Evolutionary conservation across 179 eudicot genomes (phyloP), one percentile per base, ranked within the genome.

Genomic region (Heliamphora pulchella): DNA sequence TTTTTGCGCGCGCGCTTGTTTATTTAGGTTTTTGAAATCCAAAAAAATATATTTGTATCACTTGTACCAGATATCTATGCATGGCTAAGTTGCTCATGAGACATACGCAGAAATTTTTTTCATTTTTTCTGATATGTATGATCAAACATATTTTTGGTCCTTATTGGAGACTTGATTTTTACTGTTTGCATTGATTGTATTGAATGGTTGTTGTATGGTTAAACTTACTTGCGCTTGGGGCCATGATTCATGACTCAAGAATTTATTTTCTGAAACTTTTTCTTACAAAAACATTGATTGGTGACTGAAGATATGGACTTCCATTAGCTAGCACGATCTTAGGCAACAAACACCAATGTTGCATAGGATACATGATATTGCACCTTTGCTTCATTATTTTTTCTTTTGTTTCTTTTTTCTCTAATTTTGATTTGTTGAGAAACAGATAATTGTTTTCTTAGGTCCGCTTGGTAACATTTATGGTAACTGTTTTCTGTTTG

Each of bases 11-110:
- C n/a, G 3, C 44, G 20, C 22, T 53, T 20, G 58, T 5, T 22
- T 66, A n/a, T 8, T 73, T 46, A 64, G 15, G 65, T 15, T 66
- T 78, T 50, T 18, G 62, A 78, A 43, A 66, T 64, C 61, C 39
- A 50, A 50, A 31, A 31, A 31, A 31, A 31, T 31, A 31, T 31
- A 31, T 31, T 31, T 31, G 31, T 31, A 31, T 31, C 31, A 31
- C 31, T 31, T 31, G 31, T 31, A 31, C 31, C 31, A 31, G 31
- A 31, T 31, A 31, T 31, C 31, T 31, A 31, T 31, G 31, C 31
- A 46, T 75, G 5, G 47, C 20, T 41, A 18, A 76, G 54, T 61
- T 75, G 68, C 67, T 44, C 54, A 10, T 18, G 68, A 75, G 63
- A 41, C 77, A 14, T 74, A 15, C 64, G 2, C 44, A 31, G 31